phyloP scores from a whole-genome alignment of 306 rosid genomes.

The Castanospermum australe region DNA sequence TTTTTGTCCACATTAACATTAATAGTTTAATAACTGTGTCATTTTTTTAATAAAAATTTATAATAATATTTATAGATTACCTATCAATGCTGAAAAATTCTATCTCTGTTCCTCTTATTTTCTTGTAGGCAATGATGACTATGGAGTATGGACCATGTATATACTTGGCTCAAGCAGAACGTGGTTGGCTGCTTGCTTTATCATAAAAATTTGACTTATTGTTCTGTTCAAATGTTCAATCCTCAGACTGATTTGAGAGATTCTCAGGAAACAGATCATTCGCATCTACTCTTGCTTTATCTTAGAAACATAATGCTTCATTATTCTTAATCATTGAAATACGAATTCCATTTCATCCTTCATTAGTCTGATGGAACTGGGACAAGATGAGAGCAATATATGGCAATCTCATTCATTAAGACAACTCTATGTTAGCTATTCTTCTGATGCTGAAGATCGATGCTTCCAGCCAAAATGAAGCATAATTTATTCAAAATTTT shows the following conservation, averaged over 20 bases:
- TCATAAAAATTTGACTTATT: constrained; percentile 7
- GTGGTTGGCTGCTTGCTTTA: neutral
- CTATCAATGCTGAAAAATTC: too few species aligned
- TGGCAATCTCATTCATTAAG: too few species aligned
- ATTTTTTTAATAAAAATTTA: too few species aligned
- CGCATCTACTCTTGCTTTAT: neutral
- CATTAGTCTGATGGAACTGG: neutral
- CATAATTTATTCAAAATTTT: too few species aligned
- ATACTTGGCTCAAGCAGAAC: neutral
- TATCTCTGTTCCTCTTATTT: neutral
- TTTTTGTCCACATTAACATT: too few species aligned
- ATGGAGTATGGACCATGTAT: neutral
- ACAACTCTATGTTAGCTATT: too few species aligned
- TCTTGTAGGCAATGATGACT: neutral
- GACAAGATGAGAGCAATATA: too few species aligned
- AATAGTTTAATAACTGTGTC: too few species aligned
- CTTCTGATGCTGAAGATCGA: too few species aligned
- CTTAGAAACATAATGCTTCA: neutral
- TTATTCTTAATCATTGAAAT: neutral
- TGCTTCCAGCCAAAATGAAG: too few species aligned
- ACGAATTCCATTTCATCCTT: neutral
- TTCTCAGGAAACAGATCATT: neutral
- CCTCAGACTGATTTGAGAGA: neutral
- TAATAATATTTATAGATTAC: too few species aligned
- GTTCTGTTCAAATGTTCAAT: constrained; percentile 10